Evolutionary conservation across 2,329 filamentous ascomycete species (phyloP), one percentile per base, ranked within the genome.

Genomic region (Diaporthe longicolla): DNA sequence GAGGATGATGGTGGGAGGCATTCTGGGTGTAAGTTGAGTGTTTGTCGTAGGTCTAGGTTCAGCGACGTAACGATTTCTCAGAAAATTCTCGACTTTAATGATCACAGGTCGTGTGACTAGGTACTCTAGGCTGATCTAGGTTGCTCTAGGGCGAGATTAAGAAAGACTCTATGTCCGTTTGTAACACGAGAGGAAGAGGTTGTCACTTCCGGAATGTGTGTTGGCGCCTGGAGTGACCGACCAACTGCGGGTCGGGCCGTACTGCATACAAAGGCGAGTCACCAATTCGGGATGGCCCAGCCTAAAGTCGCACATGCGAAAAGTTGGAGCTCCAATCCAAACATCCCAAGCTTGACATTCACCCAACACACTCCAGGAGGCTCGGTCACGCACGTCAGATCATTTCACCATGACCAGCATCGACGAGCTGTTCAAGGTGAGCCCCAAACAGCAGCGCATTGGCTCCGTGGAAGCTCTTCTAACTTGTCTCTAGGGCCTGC

Each of bases 1-100:
- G 79, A 98, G 87, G 77, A 98, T 93, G 74, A 98, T 78, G 0
- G 85, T 89, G 0, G 88, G 88, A 69, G 88, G 79, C 89, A 90
- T 90, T 26, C 48, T 77, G 84, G 91, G 87, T 86, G 88, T 75
- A 37, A 58, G 66, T 57, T 21, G 48, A 70, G 68, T 77, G 43
- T 10, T 52, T 29, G 48, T 54, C 8, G 15, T 15, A 48, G 21
- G 9, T 29, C 3, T 24, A n/a, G 29, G 26, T 21, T 52, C 10
- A 19, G 17, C 4, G 9, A 48, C 21, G 43, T 1, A 24, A 24
- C 9, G 5, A n/a, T 13, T 5, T 6, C 11, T 6, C 4, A 17
- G 10, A 1, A 50, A 4, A 19, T 8, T n/a, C 3, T 35, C 11
- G 5, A 24, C 29, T 35, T 32, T 32, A 10, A 7, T 21, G 24